Conservation (phyloP, 306 rosid species). For the Adenanthera pavonina region DNA sequence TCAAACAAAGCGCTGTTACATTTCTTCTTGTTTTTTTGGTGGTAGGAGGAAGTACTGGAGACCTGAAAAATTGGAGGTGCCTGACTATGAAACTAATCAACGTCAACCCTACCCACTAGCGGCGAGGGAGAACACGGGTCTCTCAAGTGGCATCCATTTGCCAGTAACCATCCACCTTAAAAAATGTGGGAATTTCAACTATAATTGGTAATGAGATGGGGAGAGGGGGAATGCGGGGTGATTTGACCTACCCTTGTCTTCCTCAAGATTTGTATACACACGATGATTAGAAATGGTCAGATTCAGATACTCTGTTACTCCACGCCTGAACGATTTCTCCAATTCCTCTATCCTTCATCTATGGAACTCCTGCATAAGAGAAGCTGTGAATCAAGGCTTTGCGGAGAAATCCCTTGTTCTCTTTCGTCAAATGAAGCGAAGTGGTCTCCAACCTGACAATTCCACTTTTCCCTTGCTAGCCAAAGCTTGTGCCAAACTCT, state of each 20-base stretch:
- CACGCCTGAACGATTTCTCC: constrained; percentile 34
- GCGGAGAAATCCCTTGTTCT: constrained; percentile 47
- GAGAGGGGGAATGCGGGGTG: too few species aligned
- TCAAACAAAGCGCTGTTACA: too few species aligned
- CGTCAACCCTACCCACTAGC: too few species aligned
- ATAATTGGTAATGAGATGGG: too few species aligned
- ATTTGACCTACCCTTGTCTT: not conserved
- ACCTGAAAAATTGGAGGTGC: too few species aligned
- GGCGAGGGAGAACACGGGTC: too few species aligned
- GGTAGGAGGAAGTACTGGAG: too few species aligned
- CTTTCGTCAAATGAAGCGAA: constrained; percentile 55
- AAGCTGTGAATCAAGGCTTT: constrained; percentile 51
- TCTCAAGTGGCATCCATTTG: too few species aligned
- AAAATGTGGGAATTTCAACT: too few species aligned
- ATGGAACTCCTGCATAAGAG: constrained; percentile 53
- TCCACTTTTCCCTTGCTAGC: constrained; percentile 53
- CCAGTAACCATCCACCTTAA: too few species aligned
- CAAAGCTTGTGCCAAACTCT: constrained; percentile 60
- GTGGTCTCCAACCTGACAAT: constrained; percentile 53
- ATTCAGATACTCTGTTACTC: constrained; percentile 27
- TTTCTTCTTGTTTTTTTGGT: too few species aligned
- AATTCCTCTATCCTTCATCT: constrained; percentile 36
- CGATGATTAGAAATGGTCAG: constrained; percentile 44
- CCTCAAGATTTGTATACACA: not conserved
- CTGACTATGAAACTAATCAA: too few species aligned